A percentile compares a stretch with the other conserved stretches of the same genome.
Conservation (phyloP, 2,329 filamentous ascomycete genomes). For the Penicillium sp. region DNA sequence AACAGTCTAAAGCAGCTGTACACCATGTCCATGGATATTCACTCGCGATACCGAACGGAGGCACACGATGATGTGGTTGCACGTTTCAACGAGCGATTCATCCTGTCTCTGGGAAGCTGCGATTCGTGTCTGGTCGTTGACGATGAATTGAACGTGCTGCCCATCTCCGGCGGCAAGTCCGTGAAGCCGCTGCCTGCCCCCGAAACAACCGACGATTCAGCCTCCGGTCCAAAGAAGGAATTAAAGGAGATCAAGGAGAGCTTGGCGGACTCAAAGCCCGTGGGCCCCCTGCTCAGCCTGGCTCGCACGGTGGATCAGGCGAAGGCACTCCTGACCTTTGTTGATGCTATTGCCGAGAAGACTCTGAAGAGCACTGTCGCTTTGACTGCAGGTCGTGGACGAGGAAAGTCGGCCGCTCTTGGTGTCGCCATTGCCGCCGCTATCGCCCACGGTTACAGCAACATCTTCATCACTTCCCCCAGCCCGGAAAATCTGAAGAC, state of each 20-base stretch:
- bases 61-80: slow-evolving; percentile 93
- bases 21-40: slow-evolving; percentile 95
- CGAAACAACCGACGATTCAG: slow-evolving; percentile 70
- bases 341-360: slow-evolving; percentile 95
- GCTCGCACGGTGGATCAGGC: slow-evolving; percentile 93
- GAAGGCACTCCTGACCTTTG: slow-evolving; percentile 93
- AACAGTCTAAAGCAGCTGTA: slow-evolving; percentile 96
- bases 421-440: slow-evolving; percentile 93
- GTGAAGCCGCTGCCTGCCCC: slow-evolving; percentile 78
- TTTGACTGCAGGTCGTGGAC: slow-evolving; percentile 86
- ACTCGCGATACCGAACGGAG: slow-evolving; percentile 93
- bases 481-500: slow-evolving; percentile 99
- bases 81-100: slow-evolving; percentile 96
- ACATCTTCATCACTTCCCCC: slow-evolving; percentile 98
- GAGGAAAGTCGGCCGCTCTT: slow-evolving; percentile 94
- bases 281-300: slow-evolving; percentile 78
- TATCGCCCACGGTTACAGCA: slow-evolving; percentile 94
- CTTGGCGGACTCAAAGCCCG: slow-evolving; percentile 78
- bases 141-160: slow-evolving; percentile 94
- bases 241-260: slow-evolving; percentile 84
- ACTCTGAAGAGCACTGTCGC: slow-evolving; percentile 91
- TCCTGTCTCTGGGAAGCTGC: slow-evolving; percentile 92
- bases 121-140: slow-evolving; percentile 93
- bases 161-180: slow-evolving; percentile 91
- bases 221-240: slow-evolving; percentile 68